Evolutionary conservation across 2,329 filamentous ascomycete species (phyloP), one percentile per base, ranked within the genome.

Genomic region (Diaporthe citri): DNA sequence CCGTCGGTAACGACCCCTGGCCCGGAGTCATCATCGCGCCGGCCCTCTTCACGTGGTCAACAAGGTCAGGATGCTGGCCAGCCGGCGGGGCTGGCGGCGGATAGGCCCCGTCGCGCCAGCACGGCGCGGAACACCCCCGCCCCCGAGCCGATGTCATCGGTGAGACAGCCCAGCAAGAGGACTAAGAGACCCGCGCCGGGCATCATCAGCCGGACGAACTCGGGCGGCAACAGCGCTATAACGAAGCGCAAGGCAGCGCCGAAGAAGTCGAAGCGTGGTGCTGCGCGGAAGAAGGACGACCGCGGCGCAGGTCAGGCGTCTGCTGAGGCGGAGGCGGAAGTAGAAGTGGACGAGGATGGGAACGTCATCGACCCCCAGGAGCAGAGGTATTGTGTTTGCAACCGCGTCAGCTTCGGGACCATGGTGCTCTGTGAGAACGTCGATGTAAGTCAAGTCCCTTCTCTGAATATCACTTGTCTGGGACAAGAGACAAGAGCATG

Each of bases 341-440:
- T 90, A 72, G 92, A 93, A 80, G 88, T 92, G 71, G 91, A 93
- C 77, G 91, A 93, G 79, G 91, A 93, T 77, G 91, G 91, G 15
- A 93, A 92, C 76, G 84, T 90, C 36, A 93, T 96, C 80, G 93
- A 95, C 80, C 92, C 93, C 0, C 86, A 95, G 73, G 94, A 97
- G 85, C 90, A 92, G 56, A 87, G 90, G 77, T 97, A 97, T 82
- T 97, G 94, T 81, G 83, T 93, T 72, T 97, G 94, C 83, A 93
- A 94, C 78, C 88, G 94, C 74, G 93, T 97, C 71, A 95, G 93
- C 82, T 96, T 93, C 81, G 94, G 94, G 71, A 92, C 89, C 28
- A 97, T 97, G 94, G 94, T 97, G 81, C 90, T 91, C 76, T 97
- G 94, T 83, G 94, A 96, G 80, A 95, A 95, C 79, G 87, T 90